These are phyloP conservation scores for Lachancea cidri DNA, from an alignment of 805 yeast species.

Conservation along the genomic window DNA sequence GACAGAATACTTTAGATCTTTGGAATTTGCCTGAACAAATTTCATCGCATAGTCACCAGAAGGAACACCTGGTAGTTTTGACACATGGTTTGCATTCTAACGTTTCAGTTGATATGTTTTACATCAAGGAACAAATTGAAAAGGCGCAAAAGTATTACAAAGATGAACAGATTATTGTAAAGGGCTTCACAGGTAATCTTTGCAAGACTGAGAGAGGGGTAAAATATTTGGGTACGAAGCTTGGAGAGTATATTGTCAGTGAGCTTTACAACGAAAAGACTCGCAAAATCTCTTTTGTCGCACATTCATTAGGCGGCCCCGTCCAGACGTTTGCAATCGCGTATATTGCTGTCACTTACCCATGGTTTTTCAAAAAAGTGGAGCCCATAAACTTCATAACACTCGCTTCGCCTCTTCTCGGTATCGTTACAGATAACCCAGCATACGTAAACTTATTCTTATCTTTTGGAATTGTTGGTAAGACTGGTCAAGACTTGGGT, in stretches of 20 bases:
- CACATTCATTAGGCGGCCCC: slow-evolving; percentile 76
- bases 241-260: slow-evolving; percentile 60
- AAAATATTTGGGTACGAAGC: slow-evolving; percentile 62
- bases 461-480: slow-evolving; percentile 71
- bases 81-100: slow-evolving; percentile 81
- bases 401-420: slow-evolving; percentile 69
- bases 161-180: slow-evolving; percentile 48
- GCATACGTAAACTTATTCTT: slow-evolving; percentile 63
- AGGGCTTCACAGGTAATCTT: slow-evolving; percentile 65
- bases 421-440: slow-evolving; percentile 75
- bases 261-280: slow-evolving; percentile 42
- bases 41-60: slow-evolving; percentile 21
- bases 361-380: slow-evolving; percentile 58
- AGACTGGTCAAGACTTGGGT: slow-evolving; percentile 75
- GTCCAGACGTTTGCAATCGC: slow-evolving; percentile 76
- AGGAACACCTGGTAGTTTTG: slow-evolving; percentile 61
- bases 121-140: slow-evolving; percentile 65
- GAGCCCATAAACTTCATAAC: slow-evolving; percentile 66
- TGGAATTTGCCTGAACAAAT: slow-evolving; percentile 57
- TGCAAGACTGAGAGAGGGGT: slow-evolving; percentile 79
- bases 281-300: slow-evolving; percentile 60
- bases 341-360: slow-evolving; percentile 60
- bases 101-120: slow-evolving; percentile 68
- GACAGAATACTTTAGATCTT: slow-evolving; percentile 55
- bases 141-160: slow-evolving; percentile 32